Evolutionary conservation across 495 filamentous ascomycete genomes (phyloP).

Genomic region (Aspergillus sclerotioniger): DNA sequence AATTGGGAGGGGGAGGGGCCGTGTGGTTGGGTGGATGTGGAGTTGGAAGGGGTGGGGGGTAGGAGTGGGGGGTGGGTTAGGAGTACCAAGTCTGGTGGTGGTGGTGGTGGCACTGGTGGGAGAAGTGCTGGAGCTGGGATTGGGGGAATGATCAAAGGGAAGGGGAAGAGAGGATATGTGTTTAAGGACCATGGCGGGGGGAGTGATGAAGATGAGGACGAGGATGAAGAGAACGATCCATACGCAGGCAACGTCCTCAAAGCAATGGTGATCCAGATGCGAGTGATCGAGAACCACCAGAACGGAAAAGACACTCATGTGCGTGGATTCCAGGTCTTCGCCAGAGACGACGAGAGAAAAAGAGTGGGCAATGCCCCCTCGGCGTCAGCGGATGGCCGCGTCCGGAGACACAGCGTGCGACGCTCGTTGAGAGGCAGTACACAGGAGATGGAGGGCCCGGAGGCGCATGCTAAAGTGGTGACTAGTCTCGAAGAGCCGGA

Average conservation of each 20-base stretch:
- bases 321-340: constrained; percentile 88
- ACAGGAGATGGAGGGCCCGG: constrained; percentile 16
- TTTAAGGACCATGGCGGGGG: constrained; percentile 10
- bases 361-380: constrained; percentile 35
- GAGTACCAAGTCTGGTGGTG: constrained; percentile 5
- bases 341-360: constrained; percentile 56
- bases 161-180: neutral
- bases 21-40: constrained; percentile 85
- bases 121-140: constrained; percentile 3
- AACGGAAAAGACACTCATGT: constrained; percentile 99
- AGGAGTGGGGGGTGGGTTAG: constrained; percentile 42
- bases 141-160: neutral
- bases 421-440: constrained; percentile 28
- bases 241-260: constrained; percentile 69
- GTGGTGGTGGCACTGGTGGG: neutral
- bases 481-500: constrained; percentile 50
- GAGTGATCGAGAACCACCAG: constrained; percentile 93
- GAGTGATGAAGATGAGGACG: constrained; percentile 33
- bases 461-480: constrained; percentile 16
- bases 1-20: constrained; percentile 74
- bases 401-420: constrained; percentile 29
- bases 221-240: constrained; percentile 29
- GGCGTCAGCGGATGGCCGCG: constrained; percentile 36
- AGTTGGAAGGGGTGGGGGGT: constrained; percentile 63
- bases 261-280: constrained; percentile 82